Conservation (phyloP, 2,329 filamentous ascomycete genomes). For the Mycosphaerella sp. region DNA sequence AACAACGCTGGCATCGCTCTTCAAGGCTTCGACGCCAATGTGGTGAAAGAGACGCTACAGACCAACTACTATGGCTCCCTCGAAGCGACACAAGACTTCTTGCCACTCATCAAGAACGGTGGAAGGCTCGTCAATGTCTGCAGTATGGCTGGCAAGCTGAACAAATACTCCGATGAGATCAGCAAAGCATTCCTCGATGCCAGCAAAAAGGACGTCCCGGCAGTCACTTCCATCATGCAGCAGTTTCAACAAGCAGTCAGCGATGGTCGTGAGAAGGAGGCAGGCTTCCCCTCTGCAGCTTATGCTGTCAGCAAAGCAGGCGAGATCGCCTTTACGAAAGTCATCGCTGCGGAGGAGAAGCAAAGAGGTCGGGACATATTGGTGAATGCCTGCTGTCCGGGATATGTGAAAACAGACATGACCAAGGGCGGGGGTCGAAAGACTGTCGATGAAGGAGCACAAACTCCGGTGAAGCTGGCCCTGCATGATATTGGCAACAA, state of each 20-base stretch:
- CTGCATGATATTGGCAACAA: slow-evolving; percentile 30
- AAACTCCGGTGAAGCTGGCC: slow-evolving; percentile 34
- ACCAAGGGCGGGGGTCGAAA: slow-evolving; percentile 33
- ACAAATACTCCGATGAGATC: slow-evolving; percentile 43
- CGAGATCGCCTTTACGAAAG: slow-evolving; percentile 34
- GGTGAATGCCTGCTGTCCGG: slow-evolving; percentile 35
- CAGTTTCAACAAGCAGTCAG: slow-evolving; percentile 44
- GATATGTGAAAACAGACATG: slow-evolving; percentile 37
- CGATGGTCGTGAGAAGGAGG: slow-evolving; percentile 41
- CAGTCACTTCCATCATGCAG: slow-evolving; percentile 46
- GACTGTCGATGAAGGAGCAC: slow-evolving; percentile 33
- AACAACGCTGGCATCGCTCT: slow-evolving; percentile 46
- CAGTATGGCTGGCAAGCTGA: slow-evolving; percentile 41
- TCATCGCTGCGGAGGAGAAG: slow-evolving; percentile 29
- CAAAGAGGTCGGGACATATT: slow-evolving; percentile 25
- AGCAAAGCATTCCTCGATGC: slow-evolving; percentile 39
- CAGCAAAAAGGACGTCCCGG: slow-evolving; percentile 26
- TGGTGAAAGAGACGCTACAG: slow-evolving; percentile 45
- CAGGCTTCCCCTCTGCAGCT: slow-evolving; percentile 46
- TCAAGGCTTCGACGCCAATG: slow-evolving; percentile 37
- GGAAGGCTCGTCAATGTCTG: slow-evolving; percentile 48
- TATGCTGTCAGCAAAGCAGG: slow-evolving; percentile 42
- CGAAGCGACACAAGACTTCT: slow-evolving; percentile 39
- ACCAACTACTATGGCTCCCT: slow-evolving; percentile 51
- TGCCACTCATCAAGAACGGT: slow-evolving; percentile 41